Conservation (phyloP, 2,329 filamentous ascomycete genomes). For the Herpotrichia juniperi region DNA sequence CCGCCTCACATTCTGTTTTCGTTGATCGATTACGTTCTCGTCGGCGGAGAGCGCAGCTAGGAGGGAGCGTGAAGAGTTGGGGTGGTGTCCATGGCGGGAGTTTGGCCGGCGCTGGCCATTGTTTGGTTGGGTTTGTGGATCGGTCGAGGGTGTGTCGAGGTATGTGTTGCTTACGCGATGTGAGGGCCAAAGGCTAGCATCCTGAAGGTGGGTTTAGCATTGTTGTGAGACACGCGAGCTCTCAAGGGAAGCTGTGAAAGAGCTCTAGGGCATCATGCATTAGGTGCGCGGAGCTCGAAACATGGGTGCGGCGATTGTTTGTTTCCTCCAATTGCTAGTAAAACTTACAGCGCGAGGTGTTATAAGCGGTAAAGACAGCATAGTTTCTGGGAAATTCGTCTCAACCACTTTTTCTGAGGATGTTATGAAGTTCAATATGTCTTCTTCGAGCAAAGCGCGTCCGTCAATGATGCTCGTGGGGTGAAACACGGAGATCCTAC, state of each 20-base stretch:
- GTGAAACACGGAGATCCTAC: background rate
- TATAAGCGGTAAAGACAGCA: conserved; percentile 35
- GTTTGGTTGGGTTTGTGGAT: conserved; percentile 17
- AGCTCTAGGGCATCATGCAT: conserved; percentile 1
- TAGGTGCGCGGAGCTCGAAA: conserved; percentile 2
- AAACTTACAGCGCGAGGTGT: conserved; percentile 29
- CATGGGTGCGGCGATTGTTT: conserved; percentile 9
- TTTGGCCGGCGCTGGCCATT: conserved; percentile 23
- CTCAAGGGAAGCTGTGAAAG: background rate
- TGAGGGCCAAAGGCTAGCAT: conserved; percentile 39
- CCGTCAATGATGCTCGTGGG: background rate
- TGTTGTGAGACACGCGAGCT: background rate
- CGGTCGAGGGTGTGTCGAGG: conserved; percentile 18
- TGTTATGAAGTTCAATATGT: background rate
- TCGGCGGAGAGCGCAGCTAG: conserved; percentile 76
- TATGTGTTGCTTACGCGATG: conserved; percentile 24
- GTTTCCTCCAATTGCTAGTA: background rate
- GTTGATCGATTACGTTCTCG: conserved; percentile 76
- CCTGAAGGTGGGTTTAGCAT: conserved; percentile 24
- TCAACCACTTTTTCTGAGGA: background rate
- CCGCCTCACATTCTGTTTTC: conserved; percentile 80
- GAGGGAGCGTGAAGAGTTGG: conserved; percentile 61
- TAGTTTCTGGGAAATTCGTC: conserved; percentile 1
- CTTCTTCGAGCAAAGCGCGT: background rate
- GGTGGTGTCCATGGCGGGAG: conserved; percentile 22